Base-by-base conservation (phyloP, 495 filamentous ascomycete genomes). In the Hypoxylon fragiforme region DNA sequence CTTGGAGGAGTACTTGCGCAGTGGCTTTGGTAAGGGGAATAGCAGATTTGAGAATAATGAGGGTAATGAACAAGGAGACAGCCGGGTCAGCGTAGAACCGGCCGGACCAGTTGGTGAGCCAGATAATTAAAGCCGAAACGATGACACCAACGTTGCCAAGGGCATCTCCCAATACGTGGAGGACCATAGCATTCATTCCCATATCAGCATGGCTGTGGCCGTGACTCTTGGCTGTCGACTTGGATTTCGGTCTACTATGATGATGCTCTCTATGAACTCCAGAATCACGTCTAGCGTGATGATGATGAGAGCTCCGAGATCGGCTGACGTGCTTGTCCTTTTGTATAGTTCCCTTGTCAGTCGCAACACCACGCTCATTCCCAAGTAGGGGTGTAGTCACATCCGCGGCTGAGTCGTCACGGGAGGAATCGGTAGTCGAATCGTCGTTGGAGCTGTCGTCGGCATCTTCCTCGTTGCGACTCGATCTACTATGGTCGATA, bases 131-230 rank as follows among this genome's bases (percentile, higher is more conserved):
- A 0, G 94, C 94, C 5, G 92, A 91, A n/a, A 76, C 77, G 40
- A 99, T 99, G 44, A 99, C 94, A 55, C 95, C 94, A 44, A 99
- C 84, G 59, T 99, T 99, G 52, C 95, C 95, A 6, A 99, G 83
- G 0, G 94, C 94, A 71, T 99, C 94, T 14, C 94, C 94, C 71
- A 97, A 81, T 26, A 98, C 94, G 64, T 98, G 94, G 5, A 98
- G 81, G 70, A 98, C 86, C 71, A 98, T 92, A 59, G 92, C 94
- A 20, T 90, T 89, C 94, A 98, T 97, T 72, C 96, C 96, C 68
- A 97, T 88, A 62, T 97, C 94, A 24, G 73, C 80, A 64, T 97
- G 92, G 13, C 74, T 85, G 70, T 95, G 90, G 8, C 83, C 79
- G 11, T 66, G 57, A 34, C 81, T 79, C 53, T 85, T 80, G 16